Percentiles rank a stretch among this genome's conserved stretches.
Evolutionary conservation across 1,284 basidiomycete species (phyloP).

Genomic region (Boletus sp.): DNA sequence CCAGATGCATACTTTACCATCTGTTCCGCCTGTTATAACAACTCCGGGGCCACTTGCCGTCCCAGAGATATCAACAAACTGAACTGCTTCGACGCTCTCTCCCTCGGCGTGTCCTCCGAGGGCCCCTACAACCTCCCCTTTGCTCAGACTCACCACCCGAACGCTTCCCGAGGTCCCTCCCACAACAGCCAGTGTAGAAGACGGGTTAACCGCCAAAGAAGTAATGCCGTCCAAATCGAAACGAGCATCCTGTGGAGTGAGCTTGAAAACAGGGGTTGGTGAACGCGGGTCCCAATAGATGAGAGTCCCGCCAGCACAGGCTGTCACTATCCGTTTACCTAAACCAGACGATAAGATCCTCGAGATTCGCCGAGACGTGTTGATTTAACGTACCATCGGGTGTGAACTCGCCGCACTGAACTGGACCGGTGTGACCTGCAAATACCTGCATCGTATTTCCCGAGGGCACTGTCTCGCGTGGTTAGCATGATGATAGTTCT

Average conservation of each 20-base stretch:
- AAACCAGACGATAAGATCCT: constrained; percentile 8
- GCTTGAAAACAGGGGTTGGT: constrained; percentile 76
- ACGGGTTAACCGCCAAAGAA: constrained; percentile 79
- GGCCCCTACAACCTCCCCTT: constrained; percentile 79
- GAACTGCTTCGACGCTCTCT: constrained; percentile 88
- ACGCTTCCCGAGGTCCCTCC: constrained; percentile 84
- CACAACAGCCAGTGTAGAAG: constrained; percentile 84
- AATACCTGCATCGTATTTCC: constrained; percentile 97
- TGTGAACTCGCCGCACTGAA: constrained; percentile 90
- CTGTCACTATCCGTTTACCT: constrained; percentile 89
- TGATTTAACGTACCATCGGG: constrained; percentile 65
- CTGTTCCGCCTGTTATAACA: constrained; percentile 87
- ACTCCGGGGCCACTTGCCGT: constrained; percentile 56
- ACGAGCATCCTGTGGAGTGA: constrained; percentile 70
- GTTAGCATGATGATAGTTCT: constrained; percentile 4
- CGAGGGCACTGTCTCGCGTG: constrained; percentile 69
- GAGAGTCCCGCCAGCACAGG: constrained; percentile 80
- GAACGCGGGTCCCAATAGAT: constrained; percentile 93
- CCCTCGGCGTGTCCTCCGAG: constrained; percentile 85
- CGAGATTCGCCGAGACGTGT: not conserved
- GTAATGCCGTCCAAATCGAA: constrained; percentile 84
- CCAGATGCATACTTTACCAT: constrained; percentile 94
- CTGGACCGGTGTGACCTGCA: constrained; percentile 83
- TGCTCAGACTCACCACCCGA: constrained; percentile 82
- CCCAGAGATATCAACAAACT: constrained; percentile 78